These are phyloP conservation scores for Polytolypa hystricis DNA, from an alignment of 2,329 filamentous ascomycete species.

Conservation along the genomic window DNA sequence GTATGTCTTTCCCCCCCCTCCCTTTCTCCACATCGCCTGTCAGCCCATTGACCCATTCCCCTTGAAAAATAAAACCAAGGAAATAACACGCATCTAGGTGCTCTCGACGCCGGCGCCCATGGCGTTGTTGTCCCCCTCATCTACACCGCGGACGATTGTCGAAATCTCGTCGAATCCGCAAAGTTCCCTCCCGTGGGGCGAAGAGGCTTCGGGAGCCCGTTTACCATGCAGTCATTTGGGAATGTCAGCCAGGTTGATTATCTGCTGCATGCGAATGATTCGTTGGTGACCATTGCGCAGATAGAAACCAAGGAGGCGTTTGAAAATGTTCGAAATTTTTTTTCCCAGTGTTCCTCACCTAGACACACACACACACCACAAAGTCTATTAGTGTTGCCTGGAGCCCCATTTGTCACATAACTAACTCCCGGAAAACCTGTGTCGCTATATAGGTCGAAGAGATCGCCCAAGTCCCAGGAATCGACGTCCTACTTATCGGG, in stretches of 20 bases:
- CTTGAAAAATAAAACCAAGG: slow-evolving; percentile 1
- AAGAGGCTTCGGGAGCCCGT: slow-evolving; percentile 47
- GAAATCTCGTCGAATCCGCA: slow-evolving; percentile 39
- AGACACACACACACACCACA: no score
- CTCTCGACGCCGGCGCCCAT: slow-evolving; percentile 49
- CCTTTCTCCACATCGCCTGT: background rate
- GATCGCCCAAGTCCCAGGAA: slow-evolving; percentile 42
- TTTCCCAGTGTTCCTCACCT: no score
- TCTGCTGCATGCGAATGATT: slow-evolving; percentile 43
- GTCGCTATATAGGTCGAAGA: slow-evolving; percentile 31
- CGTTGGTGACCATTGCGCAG: slow-evolving; percentile 39
- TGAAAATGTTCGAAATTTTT: slow-evolving; percentile 23
- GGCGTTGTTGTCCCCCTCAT: slow-evolving; percentile 46
- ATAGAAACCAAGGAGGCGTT: slow-evolving; percentile 33
- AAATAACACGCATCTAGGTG: no score
- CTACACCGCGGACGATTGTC: slow-evolving; percentile 43
- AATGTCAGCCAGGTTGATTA: slow-evolving; percentile 35
- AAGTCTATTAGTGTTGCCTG: background rate
- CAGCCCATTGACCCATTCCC: no score
- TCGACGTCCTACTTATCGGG: slow-evolving; percentile 44
- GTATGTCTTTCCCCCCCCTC: slow-evolving; percentile 21
- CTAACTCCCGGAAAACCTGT: background rate
- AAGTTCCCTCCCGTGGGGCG: slow-evolving; percentile 47
- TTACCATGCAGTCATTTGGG: slow-evolving; percentile 37
- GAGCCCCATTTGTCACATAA: background rate